Base-by-base conservation (phyloP, 2,329 filamentous ascomycete genomes). In the Fusarium piperis region DNA sequence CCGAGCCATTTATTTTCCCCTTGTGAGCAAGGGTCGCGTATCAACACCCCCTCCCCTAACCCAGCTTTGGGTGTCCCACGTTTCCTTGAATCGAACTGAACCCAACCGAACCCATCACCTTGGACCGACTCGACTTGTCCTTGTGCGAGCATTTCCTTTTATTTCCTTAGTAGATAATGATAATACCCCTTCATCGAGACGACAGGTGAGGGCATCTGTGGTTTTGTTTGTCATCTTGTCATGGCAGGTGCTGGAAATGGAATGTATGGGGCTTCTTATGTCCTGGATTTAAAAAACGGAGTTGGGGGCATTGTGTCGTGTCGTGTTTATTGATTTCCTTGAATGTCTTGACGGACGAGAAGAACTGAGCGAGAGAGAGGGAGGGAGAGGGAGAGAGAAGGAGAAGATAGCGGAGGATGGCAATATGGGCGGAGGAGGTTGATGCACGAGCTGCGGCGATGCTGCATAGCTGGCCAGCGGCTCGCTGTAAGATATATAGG, bases 121-220 rank as follows among this genome's bases (percentile, higher is more conserved):
- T 55, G 63, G 53, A 67, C 48, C 53, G 57, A 55, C 59, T 65
- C 53, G 64, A 58, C 41, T 46, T 61, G 62, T 62, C 58, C 41
- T 56, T 64, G 38, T 73, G 69, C 70, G 64, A 70, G 70, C 67
- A 76, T 72, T 72, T 72, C 62, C 56, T 60, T 60, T 72, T 64
- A 67, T 72, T 70, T 72, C 68, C 62, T 72, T 72, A 76, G 66
- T 78, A 76, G 72, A 79, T 79, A 79, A 79, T 79, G 77, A 79
- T 79, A 79, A 79, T 79, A 77, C 76, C 76, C 74, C 74, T 72
- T 69, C 63, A 73, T 76, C 71, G 67, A 74, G 70, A 76, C 70
- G 74, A 60, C 67, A 76, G 73, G 74, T 73, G 74, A 73, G 73
- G 74, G 74, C 69, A 74, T 73, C 71, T 76, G 67, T 72, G 68